Conservation (phyloP, 2,329 filamentous ascomycete genomes). For the Ophiosphaerella korrae region DNA sequence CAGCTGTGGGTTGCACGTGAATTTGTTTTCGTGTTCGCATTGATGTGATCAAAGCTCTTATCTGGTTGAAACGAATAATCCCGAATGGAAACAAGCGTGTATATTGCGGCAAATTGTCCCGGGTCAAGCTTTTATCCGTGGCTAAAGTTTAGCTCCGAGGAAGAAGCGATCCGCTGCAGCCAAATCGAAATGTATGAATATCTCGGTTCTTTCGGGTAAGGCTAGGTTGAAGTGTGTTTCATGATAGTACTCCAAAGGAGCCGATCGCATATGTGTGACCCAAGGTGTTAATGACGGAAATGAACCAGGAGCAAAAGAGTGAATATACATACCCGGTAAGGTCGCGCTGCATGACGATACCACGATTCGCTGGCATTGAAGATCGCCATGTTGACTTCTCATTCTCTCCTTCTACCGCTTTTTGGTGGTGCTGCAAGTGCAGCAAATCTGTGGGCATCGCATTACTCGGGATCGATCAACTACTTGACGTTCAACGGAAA, state of each 20-base stretch:
- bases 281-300: slow-evolving; percentile 8
- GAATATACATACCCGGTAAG: slow-evolving; percentile 14
- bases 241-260: slow-evolving; percentile 12
- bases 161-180: slow-evolving; percentile 6
- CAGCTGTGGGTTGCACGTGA: slow-evolving; percentile 1
- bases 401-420: slow-evolving; percentile 28
- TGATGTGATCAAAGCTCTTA: slow-evolving; percentile 2
- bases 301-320: slow-evolving; percentile 3
- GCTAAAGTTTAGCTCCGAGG: slow-evolving; percentile 7
- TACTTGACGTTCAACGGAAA: slow-evolving; percentile 30
- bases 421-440: slow-evolving; percentile 32
- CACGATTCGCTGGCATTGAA: background rate
- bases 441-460: slow-evolving; percentile 36
- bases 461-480: slow-evolving; percentile 39
- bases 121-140: slow-evolving; percentile 16
- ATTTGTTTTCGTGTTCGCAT: slow-evolving; percentile 5
- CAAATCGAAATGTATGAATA: slow-evolving; percentile 8
- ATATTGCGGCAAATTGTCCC: slow-evolving; percentile 20
- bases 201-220: slow-evolving; percentile 9
- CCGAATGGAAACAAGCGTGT: slow-evolving; percentile 15
- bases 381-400: slow-evolving; percentile 29
- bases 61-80: slow-evolving; percentile 15
- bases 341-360: background rate
- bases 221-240: slow-evolving; percentile 16
- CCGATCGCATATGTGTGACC: slow-evolving; percentile 15